A percentile compares a stretch with the other conserved stretches of the same genome.
Conservation (phyloP, 306 rosid species). For the Quercus aquifolioides region DNA sequence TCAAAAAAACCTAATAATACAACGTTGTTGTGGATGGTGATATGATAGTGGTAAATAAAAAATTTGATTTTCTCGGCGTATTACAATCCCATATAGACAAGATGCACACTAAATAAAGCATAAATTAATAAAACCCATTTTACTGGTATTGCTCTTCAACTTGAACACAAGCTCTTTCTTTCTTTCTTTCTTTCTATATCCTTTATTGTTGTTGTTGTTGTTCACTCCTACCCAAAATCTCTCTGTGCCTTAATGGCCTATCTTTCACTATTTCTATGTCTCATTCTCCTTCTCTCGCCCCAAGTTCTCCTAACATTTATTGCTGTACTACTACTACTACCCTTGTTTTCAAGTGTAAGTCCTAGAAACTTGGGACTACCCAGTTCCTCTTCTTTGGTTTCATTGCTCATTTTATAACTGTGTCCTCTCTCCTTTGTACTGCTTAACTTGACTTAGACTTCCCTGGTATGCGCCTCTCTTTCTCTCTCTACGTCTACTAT, state of each 20-base stretch:
- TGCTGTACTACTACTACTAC: neutral
- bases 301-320: neutral
- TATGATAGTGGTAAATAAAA: slow-evolving; percentile 24
- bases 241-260: slow-evolving; percentile 33
- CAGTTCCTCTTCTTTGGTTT: slow-evolving; percentile 24
- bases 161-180: neutral
- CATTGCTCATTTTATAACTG: slow-evolving; percentile 27
- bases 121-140: slow-evolving; percentile 20
- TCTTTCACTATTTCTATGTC: slow-evolving; percentile 12
- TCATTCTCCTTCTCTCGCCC: slow-evolving; percentile 9
- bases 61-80: slow-evolving; percentile 2
- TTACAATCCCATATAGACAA: slow-evolving; percentile 19
- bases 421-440: slow-evolving; percentile 24
- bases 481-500: slow-evolving; percentile 1
- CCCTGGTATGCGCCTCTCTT: slow-evolving; percentile 23
- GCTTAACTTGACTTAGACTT: slow-evolving; percentile 31
- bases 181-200: neutral
- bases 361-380: neutral
- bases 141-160: slow-evolving; percentile 26
- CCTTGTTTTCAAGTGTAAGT: neutral
- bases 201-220: neutral
- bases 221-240: neutral
- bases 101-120: slow-evolving; percentile 27
- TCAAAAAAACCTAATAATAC: slow-evolving; percentile 4
- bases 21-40: slow-evolving; percentile 13